phyloP scores from a whole-genome alignment of 345 rosid genomes.

The Bruguiera sexangula region DNA sequence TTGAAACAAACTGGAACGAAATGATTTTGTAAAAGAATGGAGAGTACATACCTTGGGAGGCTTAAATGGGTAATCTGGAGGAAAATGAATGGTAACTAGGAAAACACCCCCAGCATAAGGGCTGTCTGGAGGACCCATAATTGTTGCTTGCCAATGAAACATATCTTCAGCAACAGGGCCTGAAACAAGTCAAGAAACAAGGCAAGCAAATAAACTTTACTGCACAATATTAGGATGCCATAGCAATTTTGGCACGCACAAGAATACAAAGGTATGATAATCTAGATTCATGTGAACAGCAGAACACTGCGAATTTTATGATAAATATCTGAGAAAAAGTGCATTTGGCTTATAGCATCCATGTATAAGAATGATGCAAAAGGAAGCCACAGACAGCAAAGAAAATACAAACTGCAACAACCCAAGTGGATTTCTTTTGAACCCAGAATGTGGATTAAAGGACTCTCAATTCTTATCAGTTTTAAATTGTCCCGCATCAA shows the following conservation, averaged over 20 bases:
- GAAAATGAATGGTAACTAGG: conserved; percentile 1
- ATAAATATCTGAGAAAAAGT: too few relatives aligned
- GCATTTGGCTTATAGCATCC: too few relatives aligned
- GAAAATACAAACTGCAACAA: too few relatives aligned
- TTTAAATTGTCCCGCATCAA: too few relatives aligned
- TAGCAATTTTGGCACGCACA: background rate
- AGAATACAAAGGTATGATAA: background rate
- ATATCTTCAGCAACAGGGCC: conserved; percentile 1
- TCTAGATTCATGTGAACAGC: background rate
- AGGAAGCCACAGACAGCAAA: too few relatives aligned
- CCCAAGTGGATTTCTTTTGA: too few relatives aligned
- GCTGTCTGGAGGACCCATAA: conserved; percentile 6
- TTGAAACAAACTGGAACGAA: too few relatives aligned
- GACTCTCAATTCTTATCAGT: too few relatives aligned
- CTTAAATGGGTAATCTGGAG: conserved; percentile 4
- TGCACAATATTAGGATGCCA: background rate
- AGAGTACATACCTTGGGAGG: background rate
- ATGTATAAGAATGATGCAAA: too few relatives aligned
- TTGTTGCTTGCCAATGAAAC: conserved; percentile 8
- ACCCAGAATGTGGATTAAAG: too few relatives aligned
- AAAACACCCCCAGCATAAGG: conserved; percentile 1
- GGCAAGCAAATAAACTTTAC: too few relatives aligned
- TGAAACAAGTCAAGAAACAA: background rate
- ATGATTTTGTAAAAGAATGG: background rate
- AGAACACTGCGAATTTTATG: background rate